Base-by-base conservation (phyloP, 768 basidiomycete genomes). In the Phylloporus sp. region DNA sequence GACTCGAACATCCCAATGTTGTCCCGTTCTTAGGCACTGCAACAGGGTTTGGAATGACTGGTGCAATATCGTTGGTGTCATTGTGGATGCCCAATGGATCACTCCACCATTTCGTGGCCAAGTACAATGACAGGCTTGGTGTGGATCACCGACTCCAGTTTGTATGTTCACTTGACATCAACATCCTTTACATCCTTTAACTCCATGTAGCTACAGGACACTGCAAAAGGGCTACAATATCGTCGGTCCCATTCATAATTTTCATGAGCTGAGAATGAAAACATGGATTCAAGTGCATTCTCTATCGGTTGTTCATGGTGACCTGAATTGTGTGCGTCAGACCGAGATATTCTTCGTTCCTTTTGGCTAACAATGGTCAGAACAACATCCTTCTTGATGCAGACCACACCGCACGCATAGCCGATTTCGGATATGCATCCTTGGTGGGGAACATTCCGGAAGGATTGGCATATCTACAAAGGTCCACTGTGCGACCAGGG, bases 371-470 rank as follows among this genome's bases (percentile, higher is more conserved):
- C 1, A n/a, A 6, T 6, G 12, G 13, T 29, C 23, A 63, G 59
- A 60, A 54, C 4, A 59, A 63, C 1, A 39, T 61, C 9, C 43
- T 61, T 10, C n/a, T 61, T 5, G 53, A 54, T 8, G 45, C 16
- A 16, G 27, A 56, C 6, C 52, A 69, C 22, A 70, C 66, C 23
- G 76, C 70, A 0, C 67, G 68, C 5, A 56, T 79, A 8, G 67
- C 70, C 34, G 77, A 78, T 47, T 79, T 79, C 42, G 77, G 77
- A 2, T 46, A 61, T 40, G 32, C 32, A 4, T 34, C 32, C 7
- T 34, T 34, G 32, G 32, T 34, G 32, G 32, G 32, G 13, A 34
- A 34, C 32, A 34, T 34, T 15, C 32, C 32, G 6, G 32, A 34
- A 34, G 32, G 10, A 15, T 34, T 9, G 5, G 15, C 10, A 5